Evolutionary conservation across 495 filamentous ascomycete species (phyloP).

Genomic region (Lophiotrema nucula): DNA sequence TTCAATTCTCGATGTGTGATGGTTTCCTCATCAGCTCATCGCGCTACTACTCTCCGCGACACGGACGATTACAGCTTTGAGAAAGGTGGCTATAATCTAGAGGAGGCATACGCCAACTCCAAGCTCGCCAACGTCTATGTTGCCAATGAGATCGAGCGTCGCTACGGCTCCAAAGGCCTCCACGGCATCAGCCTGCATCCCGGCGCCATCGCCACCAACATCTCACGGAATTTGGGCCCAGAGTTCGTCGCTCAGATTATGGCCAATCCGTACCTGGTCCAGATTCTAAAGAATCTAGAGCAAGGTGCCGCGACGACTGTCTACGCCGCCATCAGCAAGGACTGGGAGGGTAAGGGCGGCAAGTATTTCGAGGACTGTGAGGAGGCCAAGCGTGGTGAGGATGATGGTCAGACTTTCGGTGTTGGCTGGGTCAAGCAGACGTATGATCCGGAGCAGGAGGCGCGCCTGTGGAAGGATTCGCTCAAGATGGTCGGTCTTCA

Average conservation of each 20-base stretch:
- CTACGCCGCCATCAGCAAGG: conserved; percentile 35
- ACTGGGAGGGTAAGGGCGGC: conserved; percentile 34
- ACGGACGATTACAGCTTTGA: conserved; percentile 43
- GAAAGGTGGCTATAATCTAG: conserved; percentile 44
- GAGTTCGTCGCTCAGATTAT: conserved; percentile 9
- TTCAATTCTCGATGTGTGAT: conserved; percentile 48
- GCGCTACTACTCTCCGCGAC: conserved; percentile 20
- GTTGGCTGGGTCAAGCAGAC: conserved; percentile 42
- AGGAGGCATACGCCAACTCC: conserved; percentile 33
- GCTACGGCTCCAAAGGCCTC: conserved; percentile 31
- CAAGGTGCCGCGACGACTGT: conserved; percentile 39
- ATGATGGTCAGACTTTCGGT: conserved; percentile 11
- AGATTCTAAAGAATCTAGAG: conserved; percentile 16
- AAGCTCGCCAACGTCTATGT: conserved; percentile 38
- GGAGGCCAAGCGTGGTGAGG: conserved; percentile 29
- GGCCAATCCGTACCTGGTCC: conserved; percentile 5
- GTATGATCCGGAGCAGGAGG: conserved; percentile 43
- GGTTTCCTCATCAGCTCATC: conserved; percentile 46
- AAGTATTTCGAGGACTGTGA: conserved; percentile 37
- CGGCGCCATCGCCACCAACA: conserved; percentile 29
- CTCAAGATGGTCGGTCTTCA: conserved; percentile 46
- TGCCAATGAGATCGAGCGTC: conserved; percentile 37
- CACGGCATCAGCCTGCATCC: conserved; percentile 30
- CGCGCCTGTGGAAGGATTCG: conserved; percentile 48
- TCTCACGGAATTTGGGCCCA: conserved; percentile 6